Conservation (phyloP, 768 basidiomycete species). For the Hypsizygus marmoreus region DNA sequence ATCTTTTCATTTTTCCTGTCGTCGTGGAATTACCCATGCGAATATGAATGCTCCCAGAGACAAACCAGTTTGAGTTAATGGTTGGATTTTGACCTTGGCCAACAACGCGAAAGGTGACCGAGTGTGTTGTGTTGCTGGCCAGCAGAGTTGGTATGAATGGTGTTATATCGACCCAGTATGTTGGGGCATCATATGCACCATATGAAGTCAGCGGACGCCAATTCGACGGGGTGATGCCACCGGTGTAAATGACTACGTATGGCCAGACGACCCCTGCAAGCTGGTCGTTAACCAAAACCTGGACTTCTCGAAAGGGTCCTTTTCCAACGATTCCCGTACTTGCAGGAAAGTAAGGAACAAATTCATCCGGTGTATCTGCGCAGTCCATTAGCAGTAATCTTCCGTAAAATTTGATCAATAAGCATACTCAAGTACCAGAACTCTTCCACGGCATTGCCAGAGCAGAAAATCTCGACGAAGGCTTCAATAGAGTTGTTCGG, state of each 20-base stretch:
- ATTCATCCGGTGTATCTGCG: conserved; percentile 52
- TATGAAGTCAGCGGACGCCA: conserved; percentile 61
- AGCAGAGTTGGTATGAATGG: conserved; percentile 58
- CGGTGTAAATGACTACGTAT: conserved; percentile 60
- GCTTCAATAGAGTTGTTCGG: conserved; percentile 55
- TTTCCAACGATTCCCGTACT: conserved; percentile 45
- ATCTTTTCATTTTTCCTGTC: conserved; percentile 51
- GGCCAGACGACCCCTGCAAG: conserved; percentile 57
- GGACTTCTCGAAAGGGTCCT: conserved; percentile 65
- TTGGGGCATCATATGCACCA: conserved; percentile 64
- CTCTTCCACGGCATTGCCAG: conserved; percentile 62
- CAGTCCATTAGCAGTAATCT: conserved; percentile 27
- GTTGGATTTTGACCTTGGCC: conserved; percentile 55
- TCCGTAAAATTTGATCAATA: too few species aligned
- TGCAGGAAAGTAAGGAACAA: conserved; percentile 45
- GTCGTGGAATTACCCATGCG: conserved; percentile 50
- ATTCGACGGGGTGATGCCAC: conserved; percentile 55
- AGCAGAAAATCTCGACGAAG: conserved; percentile 61
- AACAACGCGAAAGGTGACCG: conserved; percentile 55
- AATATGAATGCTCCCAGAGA: conserved; percentile 57
- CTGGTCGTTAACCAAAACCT: conserved; percentile 54
- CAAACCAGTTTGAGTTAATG: conserved; percentile 64
- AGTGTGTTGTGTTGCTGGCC: conserved; percentile 46
- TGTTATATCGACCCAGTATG: conserved; percentile 63
- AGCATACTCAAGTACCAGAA: conserved; percentile 55